These are phyloP conservation scores for Iberis pinnata DNA, from an alignment of 345 rosid species.

Conservation along the genomic window DNA sequence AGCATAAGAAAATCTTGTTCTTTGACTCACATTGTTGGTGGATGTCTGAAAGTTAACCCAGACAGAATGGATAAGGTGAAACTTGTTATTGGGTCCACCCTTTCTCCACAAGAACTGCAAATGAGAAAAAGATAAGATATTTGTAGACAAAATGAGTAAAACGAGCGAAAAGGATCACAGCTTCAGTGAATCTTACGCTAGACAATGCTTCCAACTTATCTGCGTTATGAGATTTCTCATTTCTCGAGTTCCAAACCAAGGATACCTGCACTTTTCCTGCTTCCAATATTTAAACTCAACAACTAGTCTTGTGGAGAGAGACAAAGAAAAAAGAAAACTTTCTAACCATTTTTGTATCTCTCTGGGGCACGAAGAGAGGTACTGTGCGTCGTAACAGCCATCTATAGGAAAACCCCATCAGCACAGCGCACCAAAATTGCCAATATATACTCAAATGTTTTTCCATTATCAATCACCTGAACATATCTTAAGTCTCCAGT, in stretches of 20 bases:
- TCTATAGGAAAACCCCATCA: slow-evolving; percentile 39
- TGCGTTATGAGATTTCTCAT: slow-evolving; percentile 59
- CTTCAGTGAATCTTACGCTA: slow-evolving; percentile 39
- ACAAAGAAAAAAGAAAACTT: slow-evolving; percentile 6
- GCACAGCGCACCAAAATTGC: slow-evolving; percentile 5
- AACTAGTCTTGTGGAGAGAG: slow-evolving; percentile 1
- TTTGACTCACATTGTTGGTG: slow-evolving; percentile 65
- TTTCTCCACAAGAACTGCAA: slow-evolving; percentile 81
- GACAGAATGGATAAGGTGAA: slow-evolving; percentile 64
- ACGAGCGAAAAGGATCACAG: not conserved
- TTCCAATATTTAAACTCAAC: slow-evolving; percentile 17
- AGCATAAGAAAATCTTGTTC: slow-evolving; percentile 5
- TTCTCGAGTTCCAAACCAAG: slow-evolving; percentile 90
- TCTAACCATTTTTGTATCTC: slow-evolving; percentile 74
- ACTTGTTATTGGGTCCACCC: slow-evolving; percentile 61
- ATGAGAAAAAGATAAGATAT: slow-evolving; percentile 6
- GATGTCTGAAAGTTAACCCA: slow-evolving; percentile 99
- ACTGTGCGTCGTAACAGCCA: slow-evolving; percentile 84
- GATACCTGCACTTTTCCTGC: slow-evolving; percentile 84
- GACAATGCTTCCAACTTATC: slow-evolving; percentile 70
- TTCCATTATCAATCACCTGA: slow-evolving; percentile 47
- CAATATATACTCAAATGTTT: not conserved
- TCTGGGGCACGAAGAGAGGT: slow-evolving; percentile 68
- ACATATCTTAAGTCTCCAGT: slow-evolving; percentile 84
- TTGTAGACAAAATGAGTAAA: not conserved